Conservation (phyloP, 2,329 filamentous ascomycete species). For the Lanzia echinophila region DNA sequence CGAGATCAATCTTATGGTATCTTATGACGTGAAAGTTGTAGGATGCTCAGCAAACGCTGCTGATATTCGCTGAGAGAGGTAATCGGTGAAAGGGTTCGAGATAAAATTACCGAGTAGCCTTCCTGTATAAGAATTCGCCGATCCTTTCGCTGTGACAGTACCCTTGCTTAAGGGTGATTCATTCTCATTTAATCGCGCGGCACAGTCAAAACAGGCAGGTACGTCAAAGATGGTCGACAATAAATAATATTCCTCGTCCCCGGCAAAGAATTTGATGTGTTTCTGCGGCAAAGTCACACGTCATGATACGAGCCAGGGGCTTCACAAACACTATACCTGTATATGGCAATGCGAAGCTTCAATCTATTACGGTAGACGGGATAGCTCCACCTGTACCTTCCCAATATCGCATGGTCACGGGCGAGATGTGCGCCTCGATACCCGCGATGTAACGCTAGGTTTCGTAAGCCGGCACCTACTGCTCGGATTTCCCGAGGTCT, state of each 20-base stretch:
- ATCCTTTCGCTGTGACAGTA: neutral
- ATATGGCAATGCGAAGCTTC: neutral
- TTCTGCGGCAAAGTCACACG: neutral
- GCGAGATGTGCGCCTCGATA: neutral
- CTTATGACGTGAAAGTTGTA: neutral
- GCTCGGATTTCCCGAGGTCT: conserved; percentile 9
- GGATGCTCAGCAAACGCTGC: too few species aligned
- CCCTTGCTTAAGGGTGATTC: neutral
- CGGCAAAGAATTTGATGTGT: neutral
- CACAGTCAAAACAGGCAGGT: neutral
- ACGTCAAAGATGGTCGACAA: neutral
- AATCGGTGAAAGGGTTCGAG: neutral
- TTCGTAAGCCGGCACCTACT: neutral
- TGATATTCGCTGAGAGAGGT: neutral
- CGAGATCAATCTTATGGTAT: neutral
- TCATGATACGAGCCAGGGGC: neutral
- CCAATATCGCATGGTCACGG: neutral
- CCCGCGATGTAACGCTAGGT: neutral
- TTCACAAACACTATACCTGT: neutral
- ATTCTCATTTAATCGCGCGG: conserved; percentile 1
- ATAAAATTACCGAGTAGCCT: neutral
- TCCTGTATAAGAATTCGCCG: neutral
- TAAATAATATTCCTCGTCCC: neutral
- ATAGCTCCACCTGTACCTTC: neutral
- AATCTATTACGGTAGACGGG: neutral